Conservation (phyloP, 768 basidiomycete species). For the Mrakia frigida region DNA sequence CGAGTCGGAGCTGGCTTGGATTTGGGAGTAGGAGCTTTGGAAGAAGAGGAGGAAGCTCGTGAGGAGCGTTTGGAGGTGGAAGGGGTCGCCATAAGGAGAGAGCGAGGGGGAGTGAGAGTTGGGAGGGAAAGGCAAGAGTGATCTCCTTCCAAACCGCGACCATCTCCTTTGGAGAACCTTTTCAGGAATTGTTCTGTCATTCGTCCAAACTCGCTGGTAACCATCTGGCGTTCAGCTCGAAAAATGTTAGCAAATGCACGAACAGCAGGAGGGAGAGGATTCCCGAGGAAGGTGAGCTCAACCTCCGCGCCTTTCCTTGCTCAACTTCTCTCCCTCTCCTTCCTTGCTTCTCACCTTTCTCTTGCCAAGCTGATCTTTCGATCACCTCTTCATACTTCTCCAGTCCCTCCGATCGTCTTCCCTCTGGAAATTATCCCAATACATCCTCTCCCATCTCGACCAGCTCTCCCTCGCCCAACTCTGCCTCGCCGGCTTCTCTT, state of each 20-base stretch:
- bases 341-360: neutral
- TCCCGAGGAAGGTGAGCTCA: neutral
- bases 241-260: too few relatives aligned
- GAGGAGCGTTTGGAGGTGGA: constrained; percentile 9
- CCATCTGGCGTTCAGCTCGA: too few relatives aligned
- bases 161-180: neutral
- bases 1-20: neutral
- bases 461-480: too few relatives aligned
- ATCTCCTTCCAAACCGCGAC: neutral
- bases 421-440: too few relatives aligned
- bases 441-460: too few relatives aligned
- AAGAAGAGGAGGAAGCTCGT: neutral
- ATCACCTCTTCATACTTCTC: too few relatives aligned
- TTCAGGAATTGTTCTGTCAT: neutral
- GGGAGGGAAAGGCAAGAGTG: neutral
- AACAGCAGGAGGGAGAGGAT: too few relatives aligned
- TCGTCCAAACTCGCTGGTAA: too few relatives aligned
- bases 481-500: too few relatives aligned
- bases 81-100: neutral
- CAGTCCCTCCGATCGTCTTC: too few relatives aligned
- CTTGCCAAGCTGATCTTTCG: too few relatives aligned
- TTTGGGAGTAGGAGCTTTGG: neutral
- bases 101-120: neutral
- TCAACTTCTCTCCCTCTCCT: neutral
- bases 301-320: too few relatives aligned